A percentile compares a stretch with the other conserved stretches of the same genome.
Conservation (phyloP, 106 monocot genomes). For the Amphibolis antarctica region DNA sequence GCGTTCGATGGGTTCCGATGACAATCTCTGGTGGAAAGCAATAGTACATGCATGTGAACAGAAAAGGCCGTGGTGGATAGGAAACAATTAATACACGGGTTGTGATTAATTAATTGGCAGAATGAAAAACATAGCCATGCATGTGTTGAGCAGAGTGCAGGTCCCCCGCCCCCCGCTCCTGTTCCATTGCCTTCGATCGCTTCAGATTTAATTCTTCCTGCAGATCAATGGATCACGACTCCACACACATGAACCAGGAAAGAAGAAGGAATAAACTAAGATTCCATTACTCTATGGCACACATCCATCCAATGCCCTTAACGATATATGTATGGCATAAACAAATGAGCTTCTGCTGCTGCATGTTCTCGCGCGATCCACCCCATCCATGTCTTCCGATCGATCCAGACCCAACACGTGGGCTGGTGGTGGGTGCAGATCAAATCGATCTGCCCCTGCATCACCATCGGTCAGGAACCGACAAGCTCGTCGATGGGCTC, state of each 20-base stretch:
- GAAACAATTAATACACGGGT: too few relatives aligned
- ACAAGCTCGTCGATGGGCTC: constrained; percentile 16
- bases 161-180: too few relatives aligned
- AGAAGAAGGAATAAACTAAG: not conserved
- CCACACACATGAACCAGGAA: not conserved
- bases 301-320: not conserved
- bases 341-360: not conserved
- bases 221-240: not conserved
- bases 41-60: too few relatives aligned
- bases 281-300: too few relatives aligned
- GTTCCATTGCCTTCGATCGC: not conserved
- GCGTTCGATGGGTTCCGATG: too few relatives aligned
- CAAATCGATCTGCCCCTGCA: not conserved
- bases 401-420: not conserved
- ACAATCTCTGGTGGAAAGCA: too few relatives aligned
- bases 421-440: not conserved
- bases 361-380: not conserved
- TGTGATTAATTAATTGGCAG: too few relatives aligned
- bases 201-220: not conserved
- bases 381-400: not conserved
- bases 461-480: constrained; percentile 3
- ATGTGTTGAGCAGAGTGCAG: not conserved
- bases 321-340: too few relatives aligned
- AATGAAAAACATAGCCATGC: not conserved
- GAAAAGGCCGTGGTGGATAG: too few relatives aligned